Percentiles rank a stretch among this genome's conserved stretches.
Evolutionary conservation across 768 basidiomycete species (phyloP).

Genomic region (Auriscalpium microsporum): DNA sequence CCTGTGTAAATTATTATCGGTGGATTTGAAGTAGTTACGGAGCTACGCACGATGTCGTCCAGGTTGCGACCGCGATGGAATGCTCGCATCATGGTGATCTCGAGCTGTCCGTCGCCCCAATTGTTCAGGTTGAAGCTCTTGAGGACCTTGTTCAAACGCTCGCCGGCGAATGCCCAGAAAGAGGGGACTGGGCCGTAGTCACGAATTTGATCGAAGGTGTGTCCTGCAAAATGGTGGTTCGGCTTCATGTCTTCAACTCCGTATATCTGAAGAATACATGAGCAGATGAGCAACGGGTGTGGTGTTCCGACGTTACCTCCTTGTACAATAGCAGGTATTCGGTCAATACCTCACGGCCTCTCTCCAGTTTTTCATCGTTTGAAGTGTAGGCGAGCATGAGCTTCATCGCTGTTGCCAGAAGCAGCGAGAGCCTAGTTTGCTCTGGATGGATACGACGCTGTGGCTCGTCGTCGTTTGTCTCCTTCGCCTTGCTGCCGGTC

Average conservation of each 20-base stretch:
- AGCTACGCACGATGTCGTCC: neutral
- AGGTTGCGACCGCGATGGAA: slow-evolving; percentile 14
- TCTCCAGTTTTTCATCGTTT: neutral
- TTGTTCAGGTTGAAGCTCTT: slow-evolving; percentile 21
- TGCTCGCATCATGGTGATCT: slow-evolving; percentile 21
- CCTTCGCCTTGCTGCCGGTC: no score
- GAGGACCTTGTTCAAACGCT: slow-evolving; percentile 14
- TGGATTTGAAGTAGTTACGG: neutral
- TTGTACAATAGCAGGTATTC: slow-evolving; percentile 2
- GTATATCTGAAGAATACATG: slow-evolving; percentile 22
- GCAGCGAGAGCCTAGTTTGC: neutral
- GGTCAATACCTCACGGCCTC: neutral
- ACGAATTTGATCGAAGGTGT: slow-evolving; percentile 6
- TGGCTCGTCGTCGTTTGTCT: neutral
- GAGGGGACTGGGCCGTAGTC: slow-evolving; percentile 15
- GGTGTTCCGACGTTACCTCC: neutral
- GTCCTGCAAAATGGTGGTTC: slow-evolving; percentile 12
- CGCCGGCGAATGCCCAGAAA: slow-evolving; percentile 13
- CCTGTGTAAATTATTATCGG: no score
- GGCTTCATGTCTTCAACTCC: slow-evolving; percentile 22
- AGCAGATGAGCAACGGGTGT: neutral
- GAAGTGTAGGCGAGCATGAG: neutral
- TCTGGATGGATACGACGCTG: neutral
- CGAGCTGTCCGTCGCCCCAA: slow-evolving; percentile 24
- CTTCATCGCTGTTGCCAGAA: neutral